Percentiles rank a stretch among this genome's conserved stretches.
These are phyloP conservation scores for Pichia sporocuriosa DNA, from an alignment of 805 yeast species.

Conservation along the genomic window DNA sequence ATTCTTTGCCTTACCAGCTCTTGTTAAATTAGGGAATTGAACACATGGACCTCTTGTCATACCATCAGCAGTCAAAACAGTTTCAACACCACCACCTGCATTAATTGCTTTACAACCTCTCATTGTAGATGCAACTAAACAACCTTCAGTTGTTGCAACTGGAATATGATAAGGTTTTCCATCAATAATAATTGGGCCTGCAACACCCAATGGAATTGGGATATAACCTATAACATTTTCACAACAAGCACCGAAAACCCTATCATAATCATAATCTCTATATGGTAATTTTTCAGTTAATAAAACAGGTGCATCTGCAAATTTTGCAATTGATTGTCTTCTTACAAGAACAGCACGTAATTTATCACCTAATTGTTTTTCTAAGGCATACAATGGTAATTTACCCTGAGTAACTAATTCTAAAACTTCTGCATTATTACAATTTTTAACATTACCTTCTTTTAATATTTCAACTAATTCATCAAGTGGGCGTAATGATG, in stretches of 20 bases:
- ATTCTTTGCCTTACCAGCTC: constrained; percentile 91
- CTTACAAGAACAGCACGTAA: constrained; percentile 92
- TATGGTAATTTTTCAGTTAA: constrained; percentile 71
- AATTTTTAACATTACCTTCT: constrained; percentile 60
- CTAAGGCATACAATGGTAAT: constrained; percentile 88
- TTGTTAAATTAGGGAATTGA: constrained; percentile 66
- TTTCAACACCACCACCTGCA: constrained; percentile 91
- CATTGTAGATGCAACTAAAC: constrained; percentile 96
- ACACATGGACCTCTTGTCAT: constrained; percentile 99
- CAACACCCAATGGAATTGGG: constrained; percentile 96
- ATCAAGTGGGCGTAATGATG: constrained; percentile 43
- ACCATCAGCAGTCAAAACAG: constrained; percentile 92
- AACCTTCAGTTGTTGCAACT: constrained; percentile 99
- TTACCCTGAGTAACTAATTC: constrained; percentile 66
- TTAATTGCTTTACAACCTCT: constrained; percentile 98
- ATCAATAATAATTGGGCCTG: constrained; percentile 93
- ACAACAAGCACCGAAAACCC: constrained; percentile 98
- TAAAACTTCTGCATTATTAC: constrained; percentile 69
- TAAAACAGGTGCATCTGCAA: constrained; percentile 77
- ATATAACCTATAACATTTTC: constrained; percentile 95
- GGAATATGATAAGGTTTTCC: constrained; percentile 87
- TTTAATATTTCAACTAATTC: constrained; percentile 58
- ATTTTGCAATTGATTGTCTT: constrained; percentile 81
- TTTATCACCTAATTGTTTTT: constrained; percentile 81
- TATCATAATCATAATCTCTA: constrained; percentile 79